Base-by-base conservation (phyloP, 1,284 basidiomycete genomes). In the Ustilago loliicola region DNA sequence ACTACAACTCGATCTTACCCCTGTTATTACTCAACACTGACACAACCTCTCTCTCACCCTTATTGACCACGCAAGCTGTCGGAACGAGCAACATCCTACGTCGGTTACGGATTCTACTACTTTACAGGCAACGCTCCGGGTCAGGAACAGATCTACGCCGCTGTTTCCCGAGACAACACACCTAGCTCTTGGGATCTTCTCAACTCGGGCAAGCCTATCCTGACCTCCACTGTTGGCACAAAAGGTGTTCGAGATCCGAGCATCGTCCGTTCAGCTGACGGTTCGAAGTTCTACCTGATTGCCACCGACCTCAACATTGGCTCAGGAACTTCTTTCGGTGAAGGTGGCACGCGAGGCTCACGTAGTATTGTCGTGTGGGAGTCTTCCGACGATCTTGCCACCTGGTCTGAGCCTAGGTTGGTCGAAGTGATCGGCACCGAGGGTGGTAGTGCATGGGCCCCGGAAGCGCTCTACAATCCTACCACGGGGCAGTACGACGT, bases 81-180 rank as follows among this genome's bases (percentile, higher is more conserved):
- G 36, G 36, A 38, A 38, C 6, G 36, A 38, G 36, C 23, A 23
- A 48, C 19, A 23, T 29, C 9, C 4, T 61, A 68, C n/a, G 66
- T 62, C 2, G 66, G 66, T 10, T 69, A 69, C 36, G 66, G 53
- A 27, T 69, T 69, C 50, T 69, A 62, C 54, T 69, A 69, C 50
- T 69, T 69, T 34, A 48, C 53, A 40, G 66, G 66, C 50, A 61
- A 69, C 32, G 10, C 8, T 27, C 40, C 60, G 6, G 66, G 66
- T 15, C 53, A 69, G 13, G 66, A 69, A 38, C 25, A 55, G 38
- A 57, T 69, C 42, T 69, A 51, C 38, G 66, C 66, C 8, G 66
- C 66, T 9, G 66, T 69, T 0, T 52, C 47, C n/a, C 38, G 57
- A 25, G 60, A 56, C 54, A 69, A 69, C 50, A 29, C 29, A 2